A percentile compares a stretch with the other conserved stretches of the same genome.
phyloP scores from a whole-genome alignment of 2,329 filamentous ascomycete species.

The Exophiala phaeomuriformis region DNA sequence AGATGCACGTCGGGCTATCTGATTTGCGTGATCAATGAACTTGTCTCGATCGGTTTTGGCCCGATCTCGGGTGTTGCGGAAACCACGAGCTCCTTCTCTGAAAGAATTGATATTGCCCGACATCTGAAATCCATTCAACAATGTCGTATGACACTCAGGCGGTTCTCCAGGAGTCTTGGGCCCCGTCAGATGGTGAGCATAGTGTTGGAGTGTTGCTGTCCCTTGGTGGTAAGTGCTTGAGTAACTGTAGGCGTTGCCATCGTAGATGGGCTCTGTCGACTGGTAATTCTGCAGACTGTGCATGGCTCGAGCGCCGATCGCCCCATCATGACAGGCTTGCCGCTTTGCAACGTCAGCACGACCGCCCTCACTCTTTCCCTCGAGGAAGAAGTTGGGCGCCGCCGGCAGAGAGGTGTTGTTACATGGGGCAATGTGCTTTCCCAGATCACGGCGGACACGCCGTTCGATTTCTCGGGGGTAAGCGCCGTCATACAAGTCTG shows the following conservation, averaged over 20 bases:
- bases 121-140: conserved; percentile 29
- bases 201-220: conserved; percentile 31
- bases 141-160: conserved; percentile 37
- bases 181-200: conserved; percentile 34
- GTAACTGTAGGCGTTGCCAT: conserved; percentile 37
- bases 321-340: conserved; percentile 37
- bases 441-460: conserved; percentile 27
- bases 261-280: conserved; percentile 30
- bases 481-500: conserved; percentile 31
- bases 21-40: conserved; percentile 32
- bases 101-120: conserved; percentile 30
- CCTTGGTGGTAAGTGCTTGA: conserved; percentile 33
- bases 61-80: conserved; percentile 37
- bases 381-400: conserved; percentile 39
- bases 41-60: conserved; percentile 34
- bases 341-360: conserved; percentile 30
- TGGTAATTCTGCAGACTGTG: conserved; percentile 32
- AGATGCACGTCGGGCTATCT: conserved; percentile 4
- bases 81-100: conserved; percentile 32
- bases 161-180: conserved; percentile 30
- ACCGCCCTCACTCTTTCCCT: conserved; percentile 35
- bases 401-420: conserved; percentile 17
- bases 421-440: conserved; percentile 30
- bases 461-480: conserved; percentile 28
- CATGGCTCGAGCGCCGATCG: conserved; percentile 30